phyloP scores from a whole-genome alignment of 2,329 filamentous ascomycete genomes.

The Helotiales sp. region DNA sequence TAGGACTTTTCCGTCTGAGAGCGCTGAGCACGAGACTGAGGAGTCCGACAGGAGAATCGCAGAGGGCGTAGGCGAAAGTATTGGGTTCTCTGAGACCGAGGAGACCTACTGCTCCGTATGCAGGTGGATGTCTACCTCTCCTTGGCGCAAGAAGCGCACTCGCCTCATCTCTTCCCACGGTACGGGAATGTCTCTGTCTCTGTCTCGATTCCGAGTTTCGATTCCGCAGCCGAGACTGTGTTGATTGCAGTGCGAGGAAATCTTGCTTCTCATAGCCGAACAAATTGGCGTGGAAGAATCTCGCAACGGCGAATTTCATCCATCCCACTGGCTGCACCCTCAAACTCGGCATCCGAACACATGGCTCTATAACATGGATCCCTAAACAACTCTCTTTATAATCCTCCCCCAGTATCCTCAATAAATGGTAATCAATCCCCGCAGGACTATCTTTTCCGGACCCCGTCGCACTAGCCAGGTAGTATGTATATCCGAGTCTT shows the following conservation, averaged over 20 bases:
- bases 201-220: background rate
- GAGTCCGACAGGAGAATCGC: slow-evolving; percentile 64
- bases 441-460: slow-evolving; percentile 52
- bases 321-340: slow-evolving; percentile 53
- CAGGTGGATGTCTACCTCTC: slow-evolving; percentile 10
- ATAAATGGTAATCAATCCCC: slow-evolving; percentile 57
- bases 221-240: background rate
- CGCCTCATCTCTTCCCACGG: background rate
- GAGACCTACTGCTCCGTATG: slow-evolving; percentile 21
- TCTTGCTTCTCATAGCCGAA: slow-evolving; percentile 62
- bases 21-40: slow-evolving; percentile 58
- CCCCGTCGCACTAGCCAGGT: slow-evolving; percentile 61
- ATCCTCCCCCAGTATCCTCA: slow-evolving; percentile 53
- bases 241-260: slow-evolving; percentile 48
- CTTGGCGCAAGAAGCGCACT: slow-evolving; percentile 18
- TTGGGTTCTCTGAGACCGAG: slow-evolving; percentile 38
- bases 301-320: slow-evolving; percentile 62
- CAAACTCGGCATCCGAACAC: slow-evolving; percentile 55
- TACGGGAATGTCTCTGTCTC: background rate
- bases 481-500: slow-evolving; percentile 61
- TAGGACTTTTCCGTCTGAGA: slow-evolving; percentile 49
- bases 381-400: slow-evolving; percentile 60
- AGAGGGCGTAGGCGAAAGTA: slow-evolving; percentile 63
- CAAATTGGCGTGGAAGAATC: slow-evolving; percentile 52
- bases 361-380: slow-evolving; percentile 64